phyloP scores from a whole-genome alignment of 2,329 filamentous ascomycete genomes.

The Pseudogymnoascus verrucosus region DNA sequence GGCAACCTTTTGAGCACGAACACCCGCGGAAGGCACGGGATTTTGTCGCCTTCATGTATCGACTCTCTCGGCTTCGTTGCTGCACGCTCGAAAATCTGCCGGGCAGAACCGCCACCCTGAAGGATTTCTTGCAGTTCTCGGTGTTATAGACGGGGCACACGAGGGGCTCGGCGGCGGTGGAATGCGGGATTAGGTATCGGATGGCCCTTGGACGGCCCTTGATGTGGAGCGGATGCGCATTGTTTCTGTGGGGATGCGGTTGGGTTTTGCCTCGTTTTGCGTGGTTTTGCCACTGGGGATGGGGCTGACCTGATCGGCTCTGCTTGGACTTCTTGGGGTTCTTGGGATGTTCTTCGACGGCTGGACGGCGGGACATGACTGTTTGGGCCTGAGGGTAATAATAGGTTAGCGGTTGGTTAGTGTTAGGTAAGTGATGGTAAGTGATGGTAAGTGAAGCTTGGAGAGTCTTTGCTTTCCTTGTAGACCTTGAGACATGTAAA shows the following conservation, averaged over 20 bases:
- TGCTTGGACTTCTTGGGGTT: not conserved
- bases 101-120: slow-evolving; percentile 1
- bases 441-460: not conserved
- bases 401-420: not conserved
- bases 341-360: not conserved
- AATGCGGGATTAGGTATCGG: slow-evolving; percentile 4
- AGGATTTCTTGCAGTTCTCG: not conserved
- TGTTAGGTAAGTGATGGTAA: not conserved
- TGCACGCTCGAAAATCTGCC: not conserved
- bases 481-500: not conserved
- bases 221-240: not conserved
- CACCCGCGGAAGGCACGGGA: not conserved
- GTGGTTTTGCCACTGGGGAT: not conserved
- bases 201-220: not conserved
- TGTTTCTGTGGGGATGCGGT: not conserved
- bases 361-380: not conserved
- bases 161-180: not conserved
- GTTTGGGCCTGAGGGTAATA: not conserved
- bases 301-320: not conserved
- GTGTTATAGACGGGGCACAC: not conserved
- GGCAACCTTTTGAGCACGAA: not conserved
- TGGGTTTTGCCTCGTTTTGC: not conserved
- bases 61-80: not conserved
- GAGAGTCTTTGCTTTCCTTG: not conserved
- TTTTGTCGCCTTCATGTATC: not conserved